Evolutionary conservation across 257 asterid species (phyloP).

Genomic region (Echium plantagineum): DNA sequence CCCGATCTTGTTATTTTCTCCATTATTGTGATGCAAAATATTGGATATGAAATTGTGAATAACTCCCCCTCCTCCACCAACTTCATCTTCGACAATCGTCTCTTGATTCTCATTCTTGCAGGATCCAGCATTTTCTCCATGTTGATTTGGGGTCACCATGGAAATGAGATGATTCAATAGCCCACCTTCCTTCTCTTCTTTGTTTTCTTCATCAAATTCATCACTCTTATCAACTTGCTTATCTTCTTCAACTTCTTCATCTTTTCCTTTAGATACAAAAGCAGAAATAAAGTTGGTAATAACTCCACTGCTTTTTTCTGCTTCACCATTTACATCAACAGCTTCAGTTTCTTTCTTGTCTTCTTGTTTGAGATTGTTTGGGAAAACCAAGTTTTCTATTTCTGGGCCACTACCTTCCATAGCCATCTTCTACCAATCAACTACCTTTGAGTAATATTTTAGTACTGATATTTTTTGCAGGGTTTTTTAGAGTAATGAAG

Average conservation of each 20-base stretch:
- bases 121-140: neutral
- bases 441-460: neutral
- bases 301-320: constrained; percentile 20
- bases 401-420: constrained; percentile 37
- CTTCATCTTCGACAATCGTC: constrained; percentile 2
- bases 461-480: neutral
- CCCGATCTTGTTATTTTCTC: neutral
- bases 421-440: neutral
- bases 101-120: neutral
- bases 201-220: neutral
- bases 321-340: constrained; percentile 9
- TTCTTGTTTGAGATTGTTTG: constrained; percentile 4
- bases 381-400: constrained; percentile 19
- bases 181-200: constrained; percentile 12
- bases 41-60: constrained; percentile 28
- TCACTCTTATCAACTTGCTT: constrained; percentile 2
- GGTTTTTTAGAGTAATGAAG: neutral
- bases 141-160: constrained; percentile 17
- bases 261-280: constrained; percentile 15
- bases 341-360: constrained; percentile 9
- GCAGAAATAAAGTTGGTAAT: constrained; percentile 30
- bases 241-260: constrained; percentile 1
- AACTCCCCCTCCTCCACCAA: constrained; percentile 24
- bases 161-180: constrained; percentile 13
- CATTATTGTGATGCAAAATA: constrained; percentile 23